Base-by-base conservation (phyloP, 768 basidiomycete genomes). In the Lyophyllum shimeji region DNA sequence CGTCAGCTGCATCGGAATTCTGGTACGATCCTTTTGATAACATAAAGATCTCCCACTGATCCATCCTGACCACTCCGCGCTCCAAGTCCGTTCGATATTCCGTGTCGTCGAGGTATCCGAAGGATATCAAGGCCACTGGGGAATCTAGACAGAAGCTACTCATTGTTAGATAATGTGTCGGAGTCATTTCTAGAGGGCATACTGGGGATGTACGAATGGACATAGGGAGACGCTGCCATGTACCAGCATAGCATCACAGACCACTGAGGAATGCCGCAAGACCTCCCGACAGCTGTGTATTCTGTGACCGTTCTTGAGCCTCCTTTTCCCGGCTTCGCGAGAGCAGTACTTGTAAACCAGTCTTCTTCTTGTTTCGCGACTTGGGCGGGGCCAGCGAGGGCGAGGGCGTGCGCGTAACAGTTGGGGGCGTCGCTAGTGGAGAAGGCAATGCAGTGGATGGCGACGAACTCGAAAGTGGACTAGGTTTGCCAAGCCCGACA, bases 81-180 rank as follows among this genome's bases (percentile, higher is more conserved):
- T 56, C 25, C 47, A 86, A 85, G 76, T 87, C 59, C 87, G 89
- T 53, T 89, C 84, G 37, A 67, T 76, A 1, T 91, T 83, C 71
- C 72, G 79, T 65, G 76, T 77, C 11, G 72, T 78, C 17, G 88
- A 91, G 60, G 75, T 83, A 25, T 79, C 82, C 2, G 72, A 87
- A 67, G 89, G 89, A n/a, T 88, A 73, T 66, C 56, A 67, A 21
- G 86, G 86, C 2, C 71, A 73, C 34, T 75, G 90, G 18, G 76
- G 82, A 6, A 83, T 76, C 1, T n/a, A n/a, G n/a, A n/a, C n/a
- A n/a, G n/a, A n/a, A n/a, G n/a, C n/a, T n/a, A n/a, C n/a, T n/a
- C n/a, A 9, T 29, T 9, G 29, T 29, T 29, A 29, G 29, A 29
- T 37, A 37, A 37, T 37, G 12, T 33, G 34, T 37, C 9, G 3